Evolutionary conservation across 2,329 filamentous ascomycete species (phyloP), one percentile per base, ranked within the genome.

Genomic region (Trichoderma sp.): DNA sequence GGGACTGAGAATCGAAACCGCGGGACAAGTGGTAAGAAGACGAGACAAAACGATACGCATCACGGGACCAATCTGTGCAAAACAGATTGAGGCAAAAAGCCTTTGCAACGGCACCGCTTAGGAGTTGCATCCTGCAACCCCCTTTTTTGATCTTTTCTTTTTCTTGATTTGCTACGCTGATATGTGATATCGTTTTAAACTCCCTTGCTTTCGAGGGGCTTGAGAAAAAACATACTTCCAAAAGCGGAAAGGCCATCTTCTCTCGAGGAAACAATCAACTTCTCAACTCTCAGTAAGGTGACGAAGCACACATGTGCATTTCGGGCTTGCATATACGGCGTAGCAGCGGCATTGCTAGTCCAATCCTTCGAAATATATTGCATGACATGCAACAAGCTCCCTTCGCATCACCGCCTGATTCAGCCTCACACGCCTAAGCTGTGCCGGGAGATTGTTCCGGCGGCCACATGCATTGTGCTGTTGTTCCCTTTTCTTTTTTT

Each of bases 231-330:
- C 27, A 24, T 27, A 41, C 27, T 50, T 8, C 69, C 77, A 16
- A 62, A 77, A 77, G 16, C 29, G 77, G 79, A 27, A 77, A 77
- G 62, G 78, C 68, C 63, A 59, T 60, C 76, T 79, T 79, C 33
- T 72, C 78, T 78, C 78, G 78, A 76, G 78, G 41, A 64, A 79
- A 79, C 78, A 78, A 78, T 24, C 21, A n/a, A 64, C 29, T 56
- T 56, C 21, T 45, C 41, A 45, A 24, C 50, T 12, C 9, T 7
- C 38, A 21, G 45, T 21, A 66, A 56, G 35, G 29, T 18, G 45
- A 45, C 59, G 35, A 60, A 62, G 16, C 59, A 45, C 33, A 56
- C 11, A 56, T 56, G 50, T 56, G 38, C 33, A 16, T 9, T 38
- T 29, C 33, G 33, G 33, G 62, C 21, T 27, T 41, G 65, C 65